Evolutionary conservation across 163 green algal species (phyloP).

Genomic region (Chlamydomonas reinhardtii): DNA sequence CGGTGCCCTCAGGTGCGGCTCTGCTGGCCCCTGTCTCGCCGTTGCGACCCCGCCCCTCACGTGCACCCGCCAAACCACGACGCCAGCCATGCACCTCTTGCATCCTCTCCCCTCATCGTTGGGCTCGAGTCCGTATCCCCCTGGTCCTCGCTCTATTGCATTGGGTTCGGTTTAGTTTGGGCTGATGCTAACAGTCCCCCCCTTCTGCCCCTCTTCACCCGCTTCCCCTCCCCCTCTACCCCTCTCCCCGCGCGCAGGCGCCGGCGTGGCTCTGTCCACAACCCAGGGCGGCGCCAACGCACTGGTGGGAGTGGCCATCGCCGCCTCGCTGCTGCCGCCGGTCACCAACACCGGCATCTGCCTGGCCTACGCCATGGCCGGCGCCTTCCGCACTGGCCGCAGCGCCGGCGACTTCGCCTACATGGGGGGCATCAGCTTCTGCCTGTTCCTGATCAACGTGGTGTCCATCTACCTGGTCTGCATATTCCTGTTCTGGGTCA

Average conservation of each 20-base stretch:
- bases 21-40: too few species aligned
- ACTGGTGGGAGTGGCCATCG: constrained; percentile 45
- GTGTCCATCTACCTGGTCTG: constrained; percentile 27
- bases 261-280: constrained; percentile 16
- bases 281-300: constrained; percentile 33
- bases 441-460: constrained; percentile 35
- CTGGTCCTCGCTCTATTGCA: too few species aligned
- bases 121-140: too few species aligned
- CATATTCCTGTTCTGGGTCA: constrained; percentile 35
- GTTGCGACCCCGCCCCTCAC: neutral
- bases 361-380: constrained; percentile 22
- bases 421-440: constrained; percentile 3
- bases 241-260: too few species aligned
- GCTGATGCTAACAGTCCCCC: too few species aligned
- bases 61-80: neutral
- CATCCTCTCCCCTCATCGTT: too few species aligned
- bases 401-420: neutral
- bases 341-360: constrained; percentile 40
- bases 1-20: constrained; percentile 11
- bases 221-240: neutral
- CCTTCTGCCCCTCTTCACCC: neutral
- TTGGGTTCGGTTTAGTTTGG: too few species aligned
- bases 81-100: neutral
- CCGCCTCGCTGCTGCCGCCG: constrained; percentile 38
- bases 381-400: neutral